These are phyloP conservation scores for Astrephomene gubernaculifera DNA, from an alignment of 139 green algal genomes.

Conservation along the genomic window DNA sequence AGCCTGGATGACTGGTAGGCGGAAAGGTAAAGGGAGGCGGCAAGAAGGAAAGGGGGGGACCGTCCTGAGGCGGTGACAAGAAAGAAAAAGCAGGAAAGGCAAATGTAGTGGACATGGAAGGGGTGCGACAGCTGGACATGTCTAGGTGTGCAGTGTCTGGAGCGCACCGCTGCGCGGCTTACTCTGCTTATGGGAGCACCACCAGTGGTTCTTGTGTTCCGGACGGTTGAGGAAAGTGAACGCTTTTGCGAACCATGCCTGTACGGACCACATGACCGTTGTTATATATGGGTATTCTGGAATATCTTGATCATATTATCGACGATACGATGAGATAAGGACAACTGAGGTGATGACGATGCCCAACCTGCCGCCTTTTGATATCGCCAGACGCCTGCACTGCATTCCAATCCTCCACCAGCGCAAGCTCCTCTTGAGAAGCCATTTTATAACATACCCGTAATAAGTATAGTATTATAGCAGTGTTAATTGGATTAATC, in stretches of 20 bases:
- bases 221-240: neutral
- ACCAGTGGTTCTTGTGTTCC: slow-evolving; percentile 7
- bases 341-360: no score
- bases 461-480: no score
- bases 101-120: neutral
- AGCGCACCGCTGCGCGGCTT: neutral
- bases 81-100: neutral
- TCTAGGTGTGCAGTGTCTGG: neutral
- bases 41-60: no score
- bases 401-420: neutral
- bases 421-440: neutral
- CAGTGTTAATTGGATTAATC: no score
- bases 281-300: neutral
- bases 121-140: neutral
- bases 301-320: no score
- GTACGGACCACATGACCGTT: neutral
- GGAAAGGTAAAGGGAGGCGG: neutral
- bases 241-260: slow-evolving; percentile 13
- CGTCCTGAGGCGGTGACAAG: no score
- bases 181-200: slow-evolving; percentile 16
- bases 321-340: no score
- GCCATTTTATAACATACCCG: slow-evolving; percentile 9
- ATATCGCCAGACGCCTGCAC: neutral
- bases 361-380: neutral
- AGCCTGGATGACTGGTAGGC: neutral